Percentiles rank a stretch among this genome's conserved stretches.
These are phyloP conservation scores for Psilocybe azurescens DNA, from an alignment of 768 basidiomycete genomes.

Conservation along the genomic window DNA sequence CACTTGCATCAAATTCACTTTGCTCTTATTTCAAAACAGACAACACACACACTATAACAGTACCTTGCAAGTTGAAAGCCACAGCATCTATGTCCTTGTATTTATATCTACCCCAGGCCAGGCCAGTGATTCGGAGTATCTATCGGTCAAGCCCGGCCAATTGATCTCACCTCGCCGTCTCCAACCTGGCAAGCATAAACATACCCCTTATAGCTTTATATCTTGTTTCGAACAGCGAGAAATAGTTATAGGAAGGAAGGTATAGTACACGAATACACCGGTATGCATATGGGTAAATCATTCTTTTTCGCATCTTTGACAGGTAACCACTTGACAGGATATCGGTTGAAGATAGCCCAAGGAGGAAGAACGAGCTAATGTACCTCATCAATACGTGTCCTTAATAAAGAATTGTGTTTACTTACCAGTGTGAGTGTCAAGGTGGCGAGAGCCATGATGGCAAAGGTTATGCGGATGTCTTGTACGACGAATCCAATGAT, in stretches of 20 bases:
- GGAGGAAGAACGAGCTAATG: slow-evolving; percentile 65
- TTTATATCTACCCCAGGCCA: background rate
- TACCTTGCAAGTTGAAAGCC: too few relatives aligned
- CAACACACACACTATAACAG: too few relatives aligned
- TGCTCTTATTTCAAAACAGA: background rate
- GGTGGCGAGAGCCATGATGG: slow-evolving; percentile 45
- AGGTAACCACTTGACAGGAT: slow-evolving; percentile 69
- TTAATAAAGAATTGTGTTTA: background rate
- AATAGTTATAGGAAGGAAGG: background rate
- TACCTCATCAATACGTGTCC: slow-evolving; percentile 2
- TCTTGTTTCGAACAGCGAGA: background rate
- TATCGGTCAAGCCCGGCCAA: too few relatives aligned
- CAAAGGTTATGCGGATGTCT: slow-evolving; percentile 59
- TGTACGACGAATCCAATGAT: slow-evolving; percentile 61
- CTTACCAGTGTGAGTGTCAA: slow-evolving; percentile 48
- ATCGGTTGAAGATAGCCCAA: slow-evolving; percentile 69
- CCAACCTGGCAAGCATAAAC: background rate
- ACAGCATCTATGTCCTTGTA: background rate
- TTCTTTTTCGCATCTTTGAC: slow-evolving; percentile 32
- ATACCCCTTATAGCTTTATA: background rate
- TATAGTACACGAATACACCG: background rate
- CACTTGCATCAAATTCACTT: background rate
- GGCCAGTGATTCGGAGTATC: too few relatives aligned
- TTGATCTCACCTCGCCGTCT: background rate
- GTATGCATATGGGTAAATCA: background rate